phyloP scores from a whole-genome alignment of 495 filamentous ascomycete species.

The Amniculicola lignicola region DNA sequence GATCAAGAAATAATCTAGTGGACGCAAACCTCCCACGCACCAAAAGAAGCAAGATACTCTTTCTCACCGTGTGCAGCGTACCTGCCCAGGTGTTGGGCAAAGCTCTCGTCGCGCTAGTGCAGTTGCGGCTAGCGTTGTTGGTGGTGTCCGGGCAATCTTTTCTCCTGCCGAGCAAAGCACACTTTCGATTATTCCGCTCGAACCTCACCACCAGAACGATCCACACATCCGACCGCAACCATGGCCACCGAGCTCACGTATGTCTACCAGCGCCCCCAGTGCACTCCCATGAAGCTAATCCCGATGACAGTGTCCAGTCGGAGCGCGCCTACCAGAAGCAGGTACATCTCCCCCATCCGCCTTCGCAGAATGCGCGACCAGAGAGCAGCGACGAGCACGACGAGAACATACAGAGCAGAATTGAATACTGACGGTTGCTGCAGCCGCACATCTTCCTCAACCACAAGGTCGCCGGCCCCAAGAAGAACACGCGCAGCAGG shows the following conservation, averaged over 20 bases:
- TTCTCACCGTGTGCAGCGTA: too few species aligned
- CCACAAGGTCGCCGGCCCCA: constrained; percentile 60
- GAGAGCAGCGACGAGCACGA: too few species aligned
- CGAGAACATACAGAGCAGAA: too few species aligned
- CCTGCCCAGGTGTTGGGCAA: too few species aligned
- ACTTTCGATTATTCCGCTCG: not conserved
- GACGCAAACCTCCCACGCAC: too few species aligned
- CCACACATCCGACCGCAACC: constrained; percentile 55
- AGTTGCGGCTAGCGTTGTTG: too few species aligned
- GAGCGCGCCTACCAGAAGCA: constrained; percentile 94
- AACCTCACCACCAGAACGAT: constrained; percentile 14
- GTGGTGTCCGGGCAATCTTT: too few species aligned
- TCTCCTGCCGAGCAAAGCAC: too few species aligned
- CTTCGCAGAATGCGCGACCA: not conserved
- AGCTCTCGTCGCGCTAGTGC: too few species aligned
- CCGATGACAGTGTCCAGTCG: constrained; percentile 66
- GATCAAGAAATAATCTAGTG: too few species aligned
- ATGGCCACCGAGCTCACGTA: constrained; percentile 94
- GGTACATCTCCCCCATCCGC: constrained; percentile 11
- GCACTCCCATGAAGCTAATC: constrained; percentile 6
- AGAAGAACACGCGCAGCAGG: constrained; percentile 80
- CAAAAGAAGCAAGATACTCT: too few species aligned
- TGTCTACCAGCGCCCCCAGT: not conserved
- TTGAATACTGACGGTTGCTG: constrained; percentile 34
- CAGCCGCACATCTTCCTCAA: constrained; percentile 99